phyloP scores from a whole-genome alignment of 208 protist genomes.

The Kentomonas sorsogonicus region DNA sequence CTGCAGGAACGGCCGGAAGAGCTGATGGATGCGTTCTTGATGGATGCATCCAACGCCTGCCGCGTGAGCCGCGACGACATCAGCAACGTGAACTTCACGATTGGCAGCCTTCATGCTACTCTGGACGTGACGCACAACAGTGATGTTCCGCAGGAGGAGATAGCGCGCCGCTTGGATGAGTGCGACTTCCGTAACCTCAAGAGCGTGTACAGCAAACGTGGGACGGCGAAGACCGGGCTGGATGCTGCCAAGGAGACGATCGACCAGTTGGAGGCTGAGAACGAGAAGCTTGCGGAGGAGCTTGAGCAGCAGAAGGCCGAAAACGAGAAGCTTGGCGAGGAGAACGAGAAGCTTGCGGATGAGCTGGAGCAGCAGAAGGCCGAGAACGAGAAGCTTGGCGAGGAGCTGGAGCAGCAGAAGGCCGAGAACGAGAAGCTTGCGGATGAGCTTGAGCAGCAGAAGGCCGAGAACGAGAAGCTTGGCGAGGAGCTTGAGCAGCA shows the following conservation, averaged over 20 bases:
- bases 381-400: slow-evolving; percentile 1
- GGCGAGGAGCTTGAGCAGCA: slow-evolving; percentile 2
- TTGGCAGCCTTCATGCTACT: too few species aligned
- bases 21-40: too few species aligned
- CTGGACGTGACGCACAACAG: too few species aligned
- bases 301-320: too few species aligned
- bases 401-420: slow-evolving; percentile 2
- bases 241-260: neutral
- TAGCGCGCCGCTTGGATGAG: too few species aligned
- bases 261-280: neutral
- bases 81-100: too few species aligned
- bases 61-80: too few species aligned
- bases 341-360: slow-evolving; percentile 7
- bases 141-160: too few species aligned
- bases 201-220: too few species aligned
- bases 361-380: slow-evolving; percentile 2
- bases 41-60: too few species aligned
- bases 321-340: slow-evolving; percentile 13
- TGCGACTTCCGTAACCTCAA: too few species aligned
- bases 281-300: slow-evolving; percentile 7
- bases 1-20: too few species aligned
- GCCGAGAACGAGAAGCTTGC: slow-evolving; percentile 6
- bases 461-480: neutral
- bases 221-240: neutral
- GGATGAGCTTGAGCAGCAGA: neutral